Evolutionary conservation across 108 stramenopile species (phyloP), one percentile per base, ranked within the genome.

Genomic region (Nitzschia sp.): DNA sequence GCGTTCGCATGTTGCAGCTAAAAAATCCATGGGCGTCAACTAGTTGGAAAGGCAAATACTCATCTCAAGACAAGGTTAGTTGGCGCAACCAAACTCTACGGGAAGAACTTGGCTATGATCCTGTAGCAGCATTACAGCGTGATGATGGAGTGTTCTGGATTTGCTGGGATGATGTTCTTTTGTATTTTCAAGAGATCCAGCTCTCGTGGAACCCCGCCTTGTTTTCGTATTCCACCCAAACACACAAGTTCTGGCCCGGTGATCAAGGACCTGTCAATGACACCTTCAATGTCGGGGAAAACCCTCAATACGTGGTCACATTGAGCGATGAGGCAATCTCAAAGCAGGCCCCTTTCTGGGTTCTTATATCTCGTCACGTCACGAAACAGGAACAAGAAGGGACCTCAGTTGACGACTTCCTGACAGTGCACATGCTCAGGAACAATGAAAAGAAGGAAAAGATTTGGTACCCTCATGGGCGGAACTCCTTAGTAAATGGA

Each of bases 121-220:
- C 85, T 24, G 63, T 54, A n/a, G 51, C 74, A 12, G 86, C 81
- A 41, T 63, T 76, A 26, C 76, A 79, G 51, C 41, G 80, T 41
- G 94, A 95, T 57, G 87, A 93, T 70, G 96, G 96, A 22, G 77
- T 97, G 10, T 95, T 95, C 59, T 97, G 91, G 88, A 94, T 97
- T 17, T 77, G 80, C 57, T 97, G 89, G 87, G 78, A 79, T 3
- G 92, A 93, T 67, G 76, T 93, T 14, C 69, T 86, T 10, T 50
- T 52, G 22, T 92, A 93, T 70, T 97, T 95, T 70, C 68, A 70
- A 7, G 86, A 87, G 51, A 53, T 92, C 9, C 88, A 92, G 51
- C 48, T 92, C 15, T 79, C 73, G 0, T 92, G 91, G 91, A 90
- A 83, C 51, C 91, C 91, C 8, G 63, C 51, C 10, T 68, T 92